Percentiles rank a stretch among this genome's conserved stretches.
Conservation (phyloP, 1,284 basidiomycete species). For the Tilletia setariae region DNA sequence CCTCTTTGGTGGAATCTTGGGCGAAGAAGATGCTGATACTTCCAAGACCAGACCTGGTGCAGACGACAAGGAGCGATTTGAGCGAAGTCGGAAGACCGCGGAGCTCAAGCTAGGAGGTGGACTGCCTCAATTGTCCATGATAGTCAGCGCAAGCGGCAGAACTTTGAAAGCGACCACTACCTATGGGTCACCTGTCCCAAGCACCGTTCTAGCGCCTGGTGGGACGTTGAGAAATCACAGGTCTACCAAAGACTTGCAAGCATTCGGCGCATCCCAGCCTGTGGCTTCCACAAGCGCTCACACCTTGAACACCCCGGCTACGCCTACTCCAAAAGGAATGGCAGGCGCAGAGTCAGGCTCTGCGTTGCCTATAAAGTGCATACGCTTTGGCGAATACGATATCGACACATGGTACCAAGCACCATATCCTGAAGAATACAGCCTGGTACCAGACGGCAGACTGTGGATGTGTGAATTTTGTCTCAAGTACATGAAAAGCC, state of each 20-base stretch:
- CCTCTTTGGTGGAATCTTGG: slow-evolving; percentile 77
- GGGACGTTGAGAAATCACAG: slow-evolving; percentile 12
- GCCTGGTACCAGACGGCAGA: slow-evolving; percentile 83
- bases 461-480: slow-evolving; percentile 98
- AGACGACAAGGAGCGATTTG: slow-evolving; percentile 74
- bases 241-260: slow-evolving; percentile 17
- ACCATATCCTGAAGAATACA: slow-evolving; percentile 97
- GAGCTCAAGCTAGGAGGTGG: slow-evolving; percentile 62
- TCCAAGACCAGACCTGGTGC: slow-evolving; percentile 66
- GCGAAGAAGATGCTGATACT: slow-evolving; percentile 70
- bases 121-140: slow-evolving; percentile 29
- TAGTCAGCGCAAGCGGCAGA: slow-evolving; percentile 20
- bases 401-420: slow-evolving; percentile 99
- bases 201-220: not conserved
- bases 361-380: slow-evolving; percentile 56
- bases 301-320: not conserved
- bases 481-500: slow-evolving; percentile 96
- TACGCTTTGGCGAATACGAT: slow-evolving; percentile 90
- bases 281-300: slow-evolving; percentile 12
- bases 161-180: slow-evolving; percentile 7
- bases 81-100: slow-evolving; percentile 67
- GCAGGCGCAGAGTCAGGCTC: slow-evolving; percentile 39
- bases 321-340: not conserved
- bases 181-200: slow-evolving; percentile 3
- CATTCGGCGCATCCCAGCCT: not conserved